phyloP scores from a whole-genome alignment of 108 stramenopile genomes.

The Skeletonema tropicum region DNA sequence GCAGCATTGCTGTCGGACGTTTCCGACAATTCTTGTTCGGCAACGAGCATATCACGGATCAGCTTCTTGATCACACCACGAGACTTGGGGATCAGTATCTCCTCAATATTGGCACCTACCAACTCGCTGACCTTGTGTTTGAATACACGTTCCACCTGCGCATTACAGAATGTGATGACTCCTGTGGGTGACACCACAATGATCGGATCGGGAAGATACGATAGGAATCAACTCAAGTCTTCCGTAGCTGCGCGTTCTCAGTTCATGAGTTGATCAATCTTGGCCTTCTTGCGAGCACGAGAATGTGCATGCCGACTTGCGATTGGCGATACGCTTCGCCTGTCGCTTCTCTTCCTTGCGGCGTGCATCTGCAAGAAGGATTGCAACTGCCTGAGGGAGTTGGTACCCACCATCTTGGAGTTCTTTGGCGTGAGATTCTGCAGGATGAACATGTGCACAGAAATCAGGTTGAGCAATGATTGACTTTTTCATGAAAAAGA shows the following conservation, averaged over 20 bases:
- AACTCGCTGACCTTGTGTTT: slow-evolving; percentile 61
- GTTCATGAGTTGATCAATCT: slow-evolving; percentile 86
- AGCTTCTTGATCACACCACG: slow-evolving; percentile 55
- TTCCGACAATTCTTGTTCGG: neutral
- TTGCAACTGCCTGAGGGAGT: slow-evolving; percentile 68
- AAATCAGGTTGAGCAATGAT: neutral
- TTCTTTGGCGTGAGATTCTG: slow-evolving; percentile 67
- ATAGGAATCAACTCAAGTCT: slow-evolving; percentile 81
- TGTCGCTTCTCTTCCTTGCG: slow-evolving; percentile 78
- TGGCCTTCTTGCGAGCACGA: slow-evolving; percentile 88
- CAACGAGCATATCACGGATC: slow-evolving; percentile 52
- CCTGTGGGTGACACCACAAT: slow-evolving; percentile 66
- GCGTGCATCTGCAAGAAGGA: slow-evolving; percentile 69
- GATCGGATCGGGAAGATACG: slow-evolving; percentile 82
- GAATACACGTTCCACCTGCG: slow-evolving; percentile 77
- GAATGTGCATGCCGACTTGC: slow-evolving; percentile 91
- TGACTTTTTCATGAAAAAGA: neutral
- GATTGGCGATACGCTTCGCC: slow-evolving; percentile 87
- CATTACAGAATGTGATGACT: slow-evolving; percentile 82
- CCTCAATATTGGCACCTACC: slow-evolving; percentile 61
- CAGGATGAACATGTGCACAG: slow-evolving; percentile 12
- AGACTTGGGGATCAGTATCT: slow-evolving; percentile 70
- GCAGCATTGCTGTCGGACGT: neutral
- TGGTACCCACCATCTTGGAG: slow-evolving; percentile 65
- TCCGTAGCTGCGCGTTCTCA: slow-evolving; percentile 71